Evolutionary conservation across 2,329 filamentous ascomycete species (phyloP).

Genomic region (Penicillium sp.): DNA sequence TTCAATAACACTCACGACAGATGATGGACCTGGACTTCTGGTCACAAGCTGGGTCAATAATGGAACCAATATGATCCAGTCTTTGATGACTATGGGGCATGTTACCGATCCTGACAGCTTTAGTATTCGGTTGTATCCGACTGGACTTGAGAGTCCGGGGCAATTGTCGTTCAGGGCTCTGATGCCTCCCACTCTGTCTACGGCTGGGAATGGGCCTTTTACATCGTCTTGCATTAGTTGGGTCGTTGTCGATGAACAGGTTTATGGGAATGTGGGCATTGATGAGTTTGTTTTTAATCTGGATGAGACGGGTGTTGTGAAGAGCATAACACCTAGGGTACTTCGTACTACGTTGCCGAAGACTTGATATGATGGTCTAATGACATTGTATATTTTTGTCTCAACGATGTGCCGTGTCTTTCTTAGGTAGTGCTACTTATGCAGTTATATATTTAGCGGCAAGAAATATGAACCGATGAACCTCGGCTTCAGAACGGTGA

Average conservation of each 20-base stretch:
- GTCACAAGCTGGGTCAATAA: conserved; percentile 31
- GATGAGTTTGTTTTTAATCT: conserved; percentile 33
- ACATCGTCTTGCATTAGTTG: conserved; percentile 25
- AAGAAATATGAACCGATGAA: neutral
- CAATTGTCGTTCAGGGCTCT: conserved; percentile 31
- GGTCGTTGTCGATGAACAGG: conserved; percentile 22
- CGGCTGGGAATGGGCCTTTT: conserved; percentile 22
- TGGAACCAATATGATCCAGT: conserved; percentile 27
- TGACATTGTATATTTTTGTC: neutral
- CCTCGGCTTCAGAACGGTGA: too few relatives aligned
- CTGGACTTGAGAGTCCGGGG: conserved; percentile 24
- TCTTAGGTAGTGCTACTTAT: neutral
- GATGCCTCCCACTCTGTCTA: conserved; percentile 7
- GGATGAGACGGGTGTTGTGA: conserved; percentile 22
- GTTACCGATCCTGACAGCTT: conserved; percentile 16
- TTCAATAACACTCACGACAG: conserved; percentile 29
- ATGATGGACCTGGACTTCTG: conserved; percentile 28
- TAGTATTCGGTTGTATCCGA: conserved; percentile 35
- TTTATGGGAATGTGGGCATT: conserved; percentile 30
- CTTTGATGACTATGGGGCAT: conserved; percentile 17
- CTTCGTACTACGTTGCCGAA: conserved; percentile 21
- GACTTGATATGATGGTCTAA: conserved; percentile 4
- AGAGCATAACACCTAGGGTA: conserved; percentile 22
- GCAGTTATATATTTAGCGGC: neutral
- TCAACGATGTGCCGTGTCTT: neutral